Conservation (phyloP, 2,329 filamentous ascomycete species). For the Helicocarpus griseus region DNA sequence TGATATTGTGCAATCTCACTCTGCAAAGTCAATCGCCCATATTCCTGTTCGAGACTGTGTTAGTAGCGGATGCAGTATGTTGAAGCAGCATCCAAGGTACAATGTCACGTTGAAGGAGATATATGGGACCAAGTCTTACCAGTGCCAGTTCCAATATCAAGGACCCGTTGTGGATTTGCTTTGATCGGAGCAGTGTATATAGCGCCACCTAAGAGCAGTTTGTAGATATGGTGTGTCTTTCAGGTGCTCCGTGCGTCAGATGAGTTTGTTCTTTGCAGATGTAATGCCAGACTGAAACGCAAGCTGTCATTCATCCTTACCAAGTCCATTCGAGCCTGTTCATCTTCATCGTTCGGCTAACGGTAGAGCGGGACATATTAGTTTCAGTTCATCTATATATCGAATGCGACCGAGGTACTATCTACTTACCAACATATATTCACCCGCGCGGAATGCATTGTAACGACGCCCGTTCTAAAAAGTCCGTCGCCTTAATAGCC, state of each 20-base stretch:
- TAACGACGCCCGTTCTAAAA: slow-evolving; percentile 20
- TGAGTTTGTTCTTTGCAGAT: background rate
- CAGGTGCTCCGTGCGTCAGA: slow-evolving; percentile 16
- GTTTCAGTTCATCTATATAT: background rate
- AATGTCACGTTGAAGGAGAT: no score
- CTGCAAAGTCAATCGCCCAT: slow-evolving; percentile 35
- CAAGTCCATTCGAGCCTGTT: slow-evolving; percentile 26
- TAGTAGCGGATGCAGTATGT: no score
- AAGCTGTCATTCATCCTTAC: slow-evolving; percentile 7
- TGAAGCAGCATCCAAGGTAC: no score
- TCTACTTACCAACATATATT: slow-evolving; percentile 15
- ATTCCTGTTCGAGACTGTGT: slow-evolving; percentile 19
- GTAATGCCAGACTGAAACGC: background rate
- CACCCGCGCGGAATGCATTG: slow-evolving; percentile 16
- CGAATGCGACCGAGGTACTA: background rate
- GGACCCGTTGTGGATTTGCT: slow-evolving; percentile 19
- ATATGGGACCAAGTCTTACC: slow-evolving; percentile 15
- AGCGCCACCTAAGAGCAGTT: slow-evolving; percentile 16
- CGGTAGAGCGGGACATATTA: background rate
- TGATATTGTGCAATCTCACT: slow-evolving; percentile 16
- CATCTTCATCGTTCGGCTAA: slow-evolving; percentile 27
- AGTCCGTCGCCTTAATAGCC: no score
- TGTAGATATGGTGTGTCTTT: slow-evolving; percentile 20
- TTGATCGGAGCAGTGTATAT: slow-evolving; percentile 18
- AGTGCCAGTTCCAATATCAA: slow-evolving; percentile 36